Conservation (phyloP, 2,329 filamentous ascomycete genomes). For the Alternaria gaisen region DNA sequence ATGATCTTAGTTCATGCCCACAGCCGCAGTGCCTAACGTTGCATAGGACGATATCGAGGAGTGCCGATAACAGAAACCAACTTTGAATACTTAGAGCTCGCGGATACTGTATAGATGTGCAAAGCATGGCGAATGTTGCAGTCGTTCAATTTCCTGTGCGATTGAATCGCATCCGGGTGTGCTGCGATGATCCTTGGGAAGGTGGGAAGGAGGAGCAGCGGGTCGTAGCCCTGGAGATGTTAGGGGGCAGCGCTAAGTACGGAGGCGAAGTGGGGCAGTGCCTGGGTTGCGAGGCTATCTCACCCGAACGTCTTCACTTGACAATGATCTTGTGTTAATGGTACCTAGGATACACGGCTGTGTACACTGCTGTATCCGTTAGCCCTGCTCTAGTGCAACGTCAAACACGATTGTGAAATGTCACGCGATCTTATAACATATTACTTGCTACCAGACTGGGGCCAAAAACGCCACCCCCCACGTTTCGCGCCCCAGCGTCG, state of each 20-base stretch:
- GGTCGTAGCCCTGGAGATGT: neutral
- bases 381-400: neutral
- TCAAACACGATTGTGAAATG: neutral
- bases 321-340: neutral
- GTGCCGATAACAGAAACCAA: no score
- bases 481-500: neutral
- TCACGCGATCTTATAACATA: neutral
- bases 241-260: neutral
- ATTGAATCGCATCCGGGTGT: neutral
- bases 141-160: no score
- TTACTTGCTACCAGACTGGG: neutral
- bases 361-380: neutral
- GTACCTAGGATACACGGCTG: neutral
- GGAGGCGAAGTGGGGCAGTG: neutral
- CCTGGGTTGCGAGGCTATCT: no score
- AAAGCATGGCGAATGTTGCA: no score
- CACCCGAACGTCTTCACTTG: neutral
- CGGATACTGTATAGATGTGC: no score
- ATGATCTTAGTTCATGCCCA: neutral
- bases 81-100: no score
- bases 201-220: neutral
- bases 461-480: neutral
- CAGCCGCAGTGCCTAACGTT: no score
- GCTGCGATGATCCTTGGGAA: neutral
- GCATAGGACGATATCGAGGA: no score